phyloP scores from a whole-genome alignment of 2,329 filamentous ascomycete genomes.

The Verticillium tricorpus region DNA sequence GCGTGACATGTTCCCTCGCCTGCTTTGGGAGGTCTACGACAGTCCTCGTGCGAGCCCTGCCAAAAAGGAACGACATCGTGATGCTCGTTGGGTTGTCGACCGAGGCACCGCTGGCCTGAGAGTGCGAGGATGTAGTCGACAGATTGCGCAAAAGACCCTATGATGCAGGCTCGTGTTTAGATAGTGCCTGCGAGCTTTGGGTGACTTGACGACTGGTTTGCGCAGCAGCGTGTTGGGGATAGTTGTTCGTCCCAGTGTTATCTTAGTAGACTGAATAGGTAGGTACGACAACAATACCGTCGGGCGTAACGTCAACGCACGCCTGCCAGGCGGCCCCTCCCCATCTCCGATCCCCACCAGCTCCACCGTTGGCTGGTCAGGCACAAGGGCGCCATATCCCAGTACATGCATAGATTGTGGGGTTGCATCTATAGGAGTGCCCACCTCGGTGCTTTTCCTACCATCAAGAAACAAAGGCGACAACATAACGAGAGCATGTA shows the following conservation, averaged over 20 bases:
- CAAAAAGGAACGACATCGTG: conserved; percentile 53
- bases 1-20: conserved; percentile 49
- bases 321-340: no score
- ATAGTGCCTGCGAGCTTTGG: background rate
- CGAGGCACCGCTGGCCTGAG: no score
- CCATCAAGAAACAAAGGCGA: no score
- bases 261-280: background rate
- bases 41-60: conserved; percentile 45
- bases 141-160: no score
- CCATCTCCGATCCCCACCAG: background rate
- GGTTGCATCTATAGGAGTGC: no score
- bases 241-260: background rate
- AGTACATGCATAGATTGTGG: no score
- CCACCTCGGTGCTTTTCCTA: no score
- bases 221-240: background rate
- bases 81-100: background rate
- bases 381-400: no score
- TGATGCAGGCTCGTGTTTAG: no score
- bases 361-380: background rate
- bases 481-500: no score
- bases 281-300: background rate
- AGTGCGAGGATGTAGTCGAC: no score
- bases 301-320: background rate
- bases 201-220: background rate
- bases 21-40: conserved; percentile 51